Conservation (phyloP, 225 moss, liverwort and hornwort genomes). For the Antitrichia curtipendula region DNA sequence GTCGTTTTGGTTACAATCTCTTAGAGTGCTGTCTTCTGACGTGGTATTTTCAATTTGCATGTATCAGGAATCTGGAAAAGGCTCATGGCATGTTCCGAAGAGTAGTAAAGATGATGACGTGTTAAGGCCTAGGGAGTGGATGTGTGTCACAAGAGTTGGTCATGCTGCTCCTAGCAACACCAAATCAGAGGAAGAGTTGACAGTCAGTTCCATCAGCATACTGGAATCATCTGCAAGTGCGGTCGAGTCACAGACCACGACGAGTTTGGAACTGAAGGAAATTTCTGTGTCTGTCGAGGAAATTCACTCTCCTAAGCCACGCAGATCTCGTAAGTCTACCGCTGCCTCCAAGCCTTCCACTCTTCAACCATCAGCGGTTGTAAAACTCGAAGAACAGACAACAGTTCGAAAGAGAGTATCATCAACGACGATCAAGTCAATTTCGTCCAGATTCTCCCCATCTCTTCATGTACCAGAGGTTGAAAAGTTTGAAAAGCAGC, state of each 20-base stretch:
- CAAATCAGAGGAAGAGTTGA: background rate
- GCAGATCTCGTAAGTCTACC: slow-evolving; percentile 3
- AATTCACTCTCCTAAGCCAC: background rate
- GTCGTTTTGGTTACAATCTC: background rate
- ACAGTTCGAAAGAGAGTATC: background rate
- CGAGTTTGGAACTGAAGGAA: background rate
- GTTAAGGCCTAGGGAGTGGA: slow-evolving; percentile 57
- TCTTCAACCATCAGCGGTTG: background rate
- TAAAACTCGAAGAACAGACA: background rate
- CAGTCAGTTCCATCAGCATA: background rate
- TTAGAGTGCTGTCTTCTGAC: background rate
- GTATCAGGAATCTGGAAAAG: slow-evolving; percentile 68
- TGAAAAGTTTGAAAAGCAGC: background rate
- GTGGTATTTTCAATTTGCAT: background rate
- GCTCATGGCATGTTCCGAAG: slow-evolving; percentile 85
- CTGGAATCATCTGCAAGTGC: slow-evolving; percentile 11
- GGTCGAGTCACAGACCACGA: background rate
- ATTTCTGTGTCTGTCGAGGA: background rate
- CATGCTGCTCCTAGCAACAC: background rate
- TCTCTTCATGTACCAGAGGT: background rate
- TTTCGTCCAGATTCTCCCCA: background rate
- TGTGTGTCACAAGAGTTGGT: slow-evolving; percentile 65
- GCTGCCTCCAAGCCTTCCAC: background rate
- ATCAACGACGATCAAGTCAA: background rate
- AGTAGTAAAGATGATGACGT: slow-evolving; percentile 39